Evolutionary conservation across 805 yeast species (phyloP), one percentile per base, ranked within the genome.

Genomic region (Wickerhamomyces strasburgensis): DNA sequence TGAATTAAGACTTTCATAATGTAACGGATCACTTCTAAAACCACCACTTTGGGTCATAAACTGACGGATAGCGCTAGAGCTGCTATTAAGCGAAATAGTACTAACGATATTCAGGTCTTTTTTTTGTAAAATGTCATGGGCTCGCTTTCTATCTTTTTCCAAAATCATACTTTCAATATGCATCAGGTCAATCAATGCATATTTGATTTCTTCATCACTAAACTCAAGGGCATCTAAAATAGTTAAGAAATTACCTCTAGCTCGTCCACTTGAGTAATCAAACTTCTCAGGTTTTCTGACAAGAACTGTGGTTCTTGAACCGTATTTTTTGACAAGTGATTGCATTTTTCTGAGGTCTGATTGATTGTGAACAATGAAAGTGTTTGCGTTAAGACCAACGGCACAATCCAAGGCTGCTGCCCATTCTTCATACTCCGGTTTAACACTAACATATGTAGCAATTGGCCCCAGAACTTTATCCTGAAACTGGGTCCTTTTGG

Each of bases 391-490:
- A 8, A 62, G 58, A 2, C 68, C 68, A 21, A 87, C 54, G 1
- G 67, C 52, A 0, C 74, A 57, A 48, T 85, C 94, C 6, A 89
- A 53, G 5, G 82, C 57, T 17, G 70, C 71, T 5, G 70, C 60
- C 87, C 87, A 89, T 19, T 63, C 55, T 15, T 67, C 60, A 48
- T 60, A 74, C 7, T 70, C 78, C 2, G 61, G 55, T 49, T 76
- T 82, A 11, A 90, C 63, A 5, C 72, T 65, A 3, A 87, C 65
- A 41, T 62, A 61, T 4, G 67, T 46, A 1, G 96, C 96, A 2
- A 90, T 44, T 0, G 98, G 98, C 0, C 98, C 98, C 14, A 81
- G 57, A 0, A 95, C 95, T 25, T 51, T 52, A 2, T 57, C 49
- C 14, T 67, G 68, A 67, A 73, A 79, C 13, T 58, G 49, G 0